Evolutionary conservation across 2,329 filamentous ascomycete species (phyloP).

Genomic region (Alternaria sp.): DNA sequence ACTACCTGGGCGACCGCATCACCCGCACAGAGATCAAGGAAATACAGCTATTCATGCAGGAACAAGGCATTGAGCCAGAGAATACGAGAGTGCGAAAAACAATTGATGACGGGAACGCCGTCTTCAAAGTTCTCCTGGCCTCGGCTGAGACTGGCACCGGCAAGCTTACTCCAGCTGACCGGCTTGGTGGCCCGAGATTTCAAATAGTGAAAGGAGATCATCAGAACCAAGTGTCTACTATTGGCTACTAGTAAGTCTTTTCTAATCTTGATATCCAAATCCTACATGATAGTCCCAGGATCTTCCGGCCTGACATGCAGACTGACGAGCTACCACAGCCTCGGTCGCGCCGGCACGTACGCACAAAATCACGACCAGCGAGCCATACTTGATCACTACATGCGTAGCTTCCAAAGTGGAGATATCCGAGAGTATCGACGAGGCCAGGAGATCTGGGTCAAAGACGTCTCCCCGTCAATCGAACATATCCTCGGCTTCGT

Average conservation of each 20-base stretch:
- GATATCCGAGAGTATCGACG: background rate
- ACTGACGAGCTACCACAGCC: background rate
- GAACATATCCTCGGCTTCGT: background rate
- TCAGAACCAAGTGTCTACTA: rapidly evolving
- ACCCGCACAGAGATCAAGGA: background rate
- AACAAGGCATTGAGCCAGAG: background rate
- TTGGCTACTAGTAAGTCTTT: too few species aligned
- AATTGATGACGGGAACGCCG: rapidly evolving
- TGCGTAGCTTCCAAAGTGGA: background rate
- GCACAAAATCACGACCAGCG: background rate
- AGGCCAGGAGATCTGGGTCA: background rate
- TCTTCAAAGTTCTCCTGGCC: background rate
- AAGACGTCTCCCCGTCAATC: background rate
- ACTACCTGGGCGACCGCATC: background rate
- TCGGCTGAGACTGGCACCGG: background rate
- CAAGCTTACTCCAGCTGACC: rapidly evolving
- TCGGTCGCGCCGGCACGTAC: background rate
- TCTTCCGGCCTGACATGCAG: rapidly evolving
- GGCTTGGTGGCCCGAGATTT: background rate
- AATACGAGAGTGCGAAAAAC: background rate
- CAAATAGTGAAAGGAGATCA: rapidly evolving
- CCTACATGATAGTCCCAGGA: background rate
- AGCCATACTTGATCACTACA: background rate
- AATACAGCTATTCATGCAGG: rapidly evolving
- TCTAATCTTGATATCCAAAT: too few species aligned